These are phyloP conservation scores for Lactarius pseudohatsudake DNA, from an alignment of 768 basidiomycete species.

Conservation along the genomic window DNA sequence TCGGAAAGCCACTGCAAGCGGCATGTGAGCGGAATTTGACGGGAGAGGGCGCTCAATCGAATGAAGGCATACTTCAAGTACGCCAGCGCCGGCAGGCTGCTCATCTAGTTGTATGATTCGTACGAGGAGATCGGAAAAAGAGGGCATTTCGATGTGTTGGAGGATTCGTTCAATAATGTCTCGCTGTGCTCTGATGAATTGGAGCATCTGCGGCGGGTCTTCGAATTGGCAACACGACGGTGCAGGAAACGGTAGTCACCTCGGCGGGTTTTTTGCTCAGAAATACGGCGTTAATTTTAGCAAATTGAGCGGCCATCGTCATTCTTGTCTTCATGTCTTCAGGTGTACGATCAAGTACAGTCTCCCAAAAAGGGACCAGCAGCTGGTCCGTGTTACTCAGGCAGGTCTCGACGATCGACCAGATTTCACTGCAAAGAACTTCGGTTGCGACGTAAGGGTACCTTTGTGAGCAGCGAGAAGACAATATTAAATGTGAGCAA, in stretches of 20 bases:
- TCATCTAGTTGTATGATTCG: conserved; percentile 91
- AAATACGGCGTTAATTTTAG: conserved; percentile 90
- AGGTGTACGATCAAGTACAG: conserved; percentile 71
- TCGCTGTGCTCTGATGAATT: conserved; percentile 84
- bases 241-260: conserved; percentile 49
- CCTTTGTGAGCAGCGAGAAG: conserved; percentile 44
- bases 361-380: conserved; percentile 90
- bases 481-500: conserved; percentile 26
- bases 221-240: conserved; percentile 35
- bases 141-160: conserved; percentile 81
- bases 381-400: conserved; percentile 68
- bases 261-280: conserved; percentile 86
- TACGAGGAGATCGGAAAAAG: conserved; percentile 88
- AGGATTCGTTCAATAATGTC: conserved; percentile 79
- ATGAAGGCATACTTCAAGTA: conserved; percentile 74
- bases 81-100: conserved; percentile 73
- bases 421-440: conserved; percentile 93
- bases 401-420: conserved; percentile 91
- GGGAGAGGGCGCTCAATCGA: conserved; percentile 35
- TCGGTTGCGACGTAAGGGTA: conserved; percentile 94
- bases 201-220: conserved; percentile 70
- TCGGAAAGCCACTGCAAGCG: conserved; percentile 79
- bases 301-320: conserved; percentile 88
- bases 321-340: conserved; percentile 88
- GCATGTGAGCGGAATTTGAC: conserved; percentile 36